Conservation (phyloP, 1,139 yeast genomes). For the Debaryomyces sp. region DNA sequence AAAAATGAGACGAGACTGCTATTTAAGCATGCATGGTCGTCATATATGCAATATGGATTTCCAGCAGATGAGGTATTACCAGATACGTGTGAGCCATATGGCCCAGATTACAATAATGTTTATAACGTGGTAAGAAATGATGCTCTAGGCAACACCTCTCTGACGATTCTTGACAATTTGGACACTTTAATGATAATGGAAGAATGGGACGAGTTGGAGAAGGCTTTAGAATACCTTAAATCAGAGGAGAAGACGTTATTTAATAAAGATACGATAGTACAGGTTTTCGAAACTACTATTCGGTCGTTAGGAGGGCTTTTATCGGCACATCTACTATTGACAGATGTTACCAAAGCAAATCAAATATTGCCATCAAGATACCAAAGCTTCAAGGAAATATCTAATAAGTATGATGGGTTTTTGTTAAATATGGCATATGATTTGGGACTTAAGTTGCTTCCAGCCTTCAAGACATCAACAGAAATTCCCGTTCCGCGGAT, state of each 20-base stretch:
- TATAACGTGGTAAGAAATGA: slow-evolving; percentile 71
- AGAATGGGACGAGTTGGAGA: slow-evolving; percentile 57
- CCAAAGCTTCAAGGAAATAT: slow-evolving; percentile 19
- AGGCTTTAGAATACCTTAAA: slow-evolving; percentile 51
- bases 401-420: slow-evolving; percentile 63
- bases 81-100: slow-evolving; percentile 66
- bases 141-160: slow-evolving; percentile 80
- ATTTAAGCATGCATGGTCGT: slow-evolving; percentile 75
- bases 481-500: slow-evolving; percentile 76
- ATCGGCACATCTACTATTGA: slow-evolving; percentile 69
- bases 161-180: slow-evolving; percentile 75
- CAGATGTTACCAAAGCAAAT: slow-evolving; percentile 54
- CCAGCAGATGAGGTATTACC: slow-evolving; percentile 88
- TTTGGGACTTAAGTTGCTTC: slow-evolving; percentile 65
- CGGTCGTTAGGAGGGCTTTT: slow-evolving; percentile 78
- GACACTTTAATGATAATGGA: slow-evolving; percentile 78
- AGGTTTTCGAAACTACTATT: slow-evolving; percentile 85
- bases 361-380: slow-evolving; percentile 8
- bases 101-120: slow-evolving; percentile 58
- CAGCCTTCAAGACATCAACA: slow-evolving; percentile 63
- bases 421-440: slow-evolving; percentile 69
- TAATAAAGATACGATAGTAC: slow-evolving; percentile 69
- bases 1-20: slow-evolving; percentile 55
- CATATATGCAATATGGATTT: slow-evolving; percentile 71
- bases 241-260: slow-evolving; percentile 43